Percentiles rank a stretch among this genome's conserved stretches.
phyloP scores from a whole-genome alignment of 2,329 filamentous ascomycete species.

The Balansia obtecta region DNA sequence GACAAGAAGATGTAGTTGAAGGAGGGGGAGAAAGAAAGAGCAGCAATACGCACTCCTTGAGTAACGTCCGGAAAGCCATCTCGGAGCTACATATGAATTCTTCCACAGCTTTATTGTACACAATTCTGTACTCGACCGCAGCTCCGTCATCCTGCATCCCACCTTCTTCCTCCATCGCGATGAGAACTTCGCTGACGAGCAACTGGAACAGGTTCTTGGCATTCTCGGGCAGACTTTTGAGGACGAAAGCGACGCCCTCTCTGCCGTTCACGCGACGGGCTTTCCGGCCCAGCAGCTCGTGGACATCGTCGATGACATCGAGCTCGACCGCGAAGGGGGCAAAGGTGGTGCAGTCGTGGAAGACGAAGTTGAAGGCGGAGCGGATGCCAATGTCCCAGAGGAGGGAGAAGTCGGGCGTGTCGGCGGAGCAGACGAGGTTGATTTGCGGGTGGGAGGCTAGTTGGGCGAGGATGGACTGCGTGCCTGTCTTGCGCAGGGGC shows the following conservation, averaged over 20 bases:
- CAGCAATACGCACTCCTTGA: constrained; percentile 62
- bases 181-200: constrained; percentile 72
- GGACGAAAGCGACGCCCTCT: constrained; percentile 82
- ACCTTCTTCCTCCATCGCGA: constrained; percentile 51
- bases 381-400: constrained; percentile 85
- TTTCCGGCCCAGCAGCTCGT: constrained; percentile 72
- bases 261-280: constrained; percentile 72
- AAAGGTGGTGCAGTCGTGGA: constrained; percentile 93
- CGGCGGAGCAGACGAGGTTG: constrained; percentile 65
- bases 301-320: constrained; percentile 81
- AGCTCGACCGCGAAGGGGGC: constrained; percentile 58
- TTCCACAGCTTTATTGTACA: constrained; percentile 93
- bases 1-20: not conserved
- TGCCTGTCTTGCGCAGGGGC: constrained; percentile 56
- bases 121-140: constrained; percentile 73
- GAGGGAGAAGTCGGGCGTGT: constrained; percentile 76
- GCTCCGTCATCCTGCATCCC: constrained; percentile 27
- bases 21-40: not conserved
- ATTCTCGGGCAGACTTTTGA: constrained; percentile 84
- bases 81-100: constrained; percentile 96
- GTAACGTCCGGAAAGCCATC: constrained; percentile 82
- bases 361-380: constrained; percentile 72
- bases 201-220: constrained; percentile 78
- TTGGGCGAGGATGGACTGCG: constrained; percentile 62
- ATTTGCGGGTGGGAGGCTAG: constrained; percentile 64